These are phyloP conservation scores for Ammopiptanthus mongolicus DNA, from an alignment of 306 rosid genomes.

Conservation along the genomic window DNA sequence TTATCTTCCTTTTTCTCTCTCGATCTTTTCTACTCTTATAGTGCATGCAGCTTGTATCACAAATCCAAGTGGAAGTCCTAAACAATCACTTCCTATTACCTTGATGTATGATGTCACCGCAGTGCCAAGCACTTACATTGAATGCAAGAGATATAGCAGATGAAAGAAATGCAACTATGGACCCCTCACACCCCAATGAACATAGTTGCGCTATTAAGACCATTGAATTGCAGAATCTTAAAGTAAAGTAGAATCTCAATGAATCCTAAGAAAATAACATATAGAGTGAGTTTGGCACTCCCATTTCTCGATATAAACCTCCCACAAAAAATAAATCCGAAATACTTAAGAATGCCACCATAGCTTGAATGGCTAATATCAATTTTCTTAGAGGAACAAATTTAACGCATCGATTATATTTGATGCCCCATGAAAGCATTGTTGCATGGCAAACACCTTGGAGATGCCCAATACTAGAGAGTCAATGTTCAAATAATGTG, in stretches of 20 bases:
- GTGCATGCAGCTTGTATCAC: conserved; percentile 72
- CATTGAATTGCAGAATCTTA: conserved; percentile 76
- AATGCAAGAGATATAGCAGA: conserved; percentile 65
- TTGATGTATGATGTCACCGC: conserved; percentile 65
- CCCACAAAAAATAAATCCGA: conserved; percentile 76
- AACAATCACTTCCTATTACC: conserved; percentile 57
- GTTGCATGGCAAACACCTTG: conserved; percentile 82
- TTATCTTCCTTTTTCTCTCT: too few species aligned
- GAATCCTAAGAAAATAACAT: conserved; percentile 81
- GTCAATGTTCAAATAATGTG: conserved; percentile 55
- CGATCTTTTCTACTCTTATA: too few species aligned
- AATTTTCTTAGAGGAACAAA: conserved; percentile 61
- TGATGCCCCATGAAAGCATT: conserved; percentile 72
- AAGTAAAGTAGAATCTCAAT: conserved; percentile 65
- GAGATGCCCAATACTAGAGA: conserved; percentile 69
- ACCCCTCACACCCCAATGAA: conserved; percentile 90
- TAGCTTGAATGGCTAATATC: conserved; percentile 57
- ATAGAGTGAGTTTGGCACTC: conserved; percentile 59
- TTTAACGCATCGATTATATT: conserved; percentile 56
- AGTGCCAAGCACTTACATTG: conserved; percentile 78
- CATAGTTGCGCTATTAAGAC: conserved; percentile 66
- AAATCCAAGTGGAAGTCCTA: conserved; percentile 66
- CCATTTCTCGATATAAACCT: conserved; percentile 62
- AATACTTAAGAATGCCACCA: conserved; percentile 62
- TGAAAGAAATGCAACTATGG: conserved; percentile 86